These are phyloP conservation scores for Ormosia emarginata DNA, from an alignment of 306 rosid genomes.

Conservation along the genomic window DNA sequence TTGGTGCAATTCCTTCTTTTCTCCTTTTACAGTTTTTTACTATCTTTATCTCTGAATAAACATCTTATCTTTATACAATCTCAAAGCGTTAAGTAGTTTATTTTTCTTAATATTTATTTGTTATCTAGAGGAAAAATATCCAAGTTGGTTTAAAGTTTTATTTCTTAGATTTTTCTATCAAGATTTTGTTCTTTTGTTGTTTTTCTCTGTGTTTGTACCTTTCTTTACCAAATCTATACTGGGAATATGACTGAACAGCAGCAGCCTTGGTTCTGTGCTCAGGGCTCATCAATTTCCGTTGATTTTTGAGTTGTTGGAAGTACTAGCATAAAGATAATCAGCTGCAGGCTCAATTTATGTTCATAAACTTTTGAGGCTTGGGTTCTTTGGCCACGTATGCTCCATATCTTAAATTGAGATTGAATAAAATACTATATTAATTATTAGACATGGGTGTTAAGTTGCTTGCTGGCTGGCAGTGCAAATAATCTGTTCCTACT, in stretches of 20 bases:
- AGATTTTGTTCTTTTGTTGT: neutral
- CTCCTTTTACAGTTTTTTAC: neutral
- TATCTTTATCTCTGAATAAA: neutral
- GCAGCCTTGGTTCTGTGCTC: slow-evolving; percentile 4
- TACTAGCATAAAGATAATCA: neutral
- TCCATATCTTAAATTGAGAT: neutral
- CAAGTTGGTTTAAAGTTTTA: neutral
- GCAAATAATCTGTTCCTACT: neutral
- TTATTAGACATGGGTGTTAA: neutral
- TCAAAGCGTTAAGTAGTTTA: neutral
- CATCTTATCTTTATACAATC: neutral
- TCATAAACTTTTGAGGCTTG: neutral
- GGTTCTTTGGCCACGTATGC: neutral
- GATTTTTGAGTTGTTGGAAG: neutral
- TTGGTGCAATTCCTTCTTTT: neutral
- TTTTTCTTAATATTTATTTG: neutral
- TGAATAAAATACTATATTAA: neutral
- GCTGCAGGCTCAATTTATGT: slow-evolving; percentile 13
- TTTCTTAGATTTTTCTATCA: neutral
- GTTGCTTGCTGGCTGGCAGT: neutral
- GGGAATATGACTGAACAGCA: neutral
- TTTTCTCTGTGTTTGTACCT: neutral
- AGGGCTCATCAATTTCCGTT: neutral
- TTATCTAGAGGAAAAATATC: neutral
- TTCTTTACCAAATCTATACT: neutral